Conservation (phyloP, 352 stramenopile genomes). For the Phytophthora podocarpi region DNA sequence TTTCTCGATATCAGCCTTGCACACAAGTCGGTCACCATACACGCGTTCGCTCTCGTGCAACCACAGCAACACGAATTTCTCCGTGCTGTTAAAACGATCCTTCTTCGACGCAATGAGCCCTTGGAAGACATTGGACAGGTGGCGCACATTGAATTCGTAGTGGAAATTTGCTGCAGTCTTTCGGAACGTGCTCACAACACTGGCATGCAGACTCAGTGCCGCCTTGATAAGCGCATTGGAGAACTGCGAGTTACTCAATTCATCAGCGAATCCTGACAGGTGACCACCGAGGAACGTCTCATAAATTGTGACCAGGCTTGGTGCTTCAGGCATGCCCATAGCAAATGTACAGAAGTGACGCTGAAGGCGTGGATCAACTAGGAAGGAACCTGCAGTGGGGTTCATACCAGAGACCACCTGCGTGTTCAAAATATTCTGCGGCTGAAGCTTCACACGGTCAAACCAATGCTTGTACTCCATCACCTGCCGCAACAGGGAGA, state of each 20-base stretch:
- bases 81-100: conserved; percentile 88
- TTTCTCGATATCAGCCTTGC: conserved; percentile 92
- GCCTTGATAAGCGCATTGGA: conserved; percentile 93
- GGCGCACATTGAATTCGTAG: conserved; percentile 98
- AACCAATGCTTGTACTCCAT: conserved; percentile 97
- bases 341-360: conserved; percentile 96
- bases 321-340: conserved; percentile 93
- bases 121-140: conserved; percentile 97
- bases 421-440: conserved; percentile 95
- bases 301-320: conserved; percentile 96
- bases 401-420: conserved; percentile 97
- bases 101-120: conserved; percentile 94
- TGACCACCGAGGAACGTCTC: conserved; percentile 96
- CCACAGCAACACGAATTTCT: conserved; percentile 96
- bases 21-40: conserved; percentile 95
- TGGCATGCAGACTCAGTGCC: conserved; percentile 91
- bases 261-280: conserved; percentile 89
- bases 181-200: conserved; percentile 91
- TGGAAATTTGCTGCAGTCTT: conserved; percentile 97
- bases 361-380: conserved; percentile 94
- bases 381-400: conserved; percentile 94
- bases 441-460: conserved; percentile 92
- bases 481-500: conserved; percentile 94
- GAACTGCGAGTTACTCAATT: conserved; percentile 89
- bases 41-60: conserved; percentile 96